Conservation (phyloP, 2,329 filamentous ascomycete species). For the Botrytis pseudocinerea region DNA sequence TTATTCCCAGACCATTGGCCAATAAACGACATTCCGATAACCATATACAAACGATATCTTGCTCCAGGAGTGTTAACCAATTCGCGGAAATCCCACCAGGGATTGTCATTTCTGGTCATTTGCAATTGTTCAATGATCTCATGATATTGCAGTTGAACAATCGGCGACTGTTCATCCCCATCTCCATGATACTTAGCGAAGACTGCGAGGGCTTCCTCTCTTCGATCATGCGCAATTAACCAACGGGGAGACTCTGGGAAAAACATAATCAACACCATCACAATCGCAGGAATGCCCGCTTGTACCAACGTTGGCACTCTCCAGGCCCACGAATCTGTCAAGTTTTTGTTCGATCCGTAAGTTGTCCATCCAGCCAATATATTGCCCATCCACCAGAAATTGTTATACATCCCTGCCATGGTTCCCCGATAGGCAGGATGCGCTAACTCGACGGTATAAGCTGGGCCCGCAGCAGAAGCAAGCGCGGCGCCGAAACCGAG, state of each 20-base stretch:
- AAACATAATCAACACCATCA: conserved; percentile 51
- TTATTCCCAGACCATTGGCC: conserved; percentile 51
- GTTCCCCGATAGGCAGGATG: not conserved
- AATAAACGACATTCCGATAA: conserved; percentile 55
- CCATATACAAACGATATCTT: conserved; percentile 52
- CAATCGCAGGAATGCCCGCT: conserved; percentile 47
- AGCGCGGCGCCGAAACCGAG: conserved; percentile 61
- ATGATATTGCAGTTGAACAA: conserved; percentile 58
- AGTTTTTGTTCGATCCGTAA: not conserved
- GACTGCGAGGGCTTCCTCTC: conserved; percentile 55
- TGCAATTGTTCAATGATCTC: conserved; percentile 55
- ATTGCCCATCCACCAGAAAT: conserved; percentile 9
- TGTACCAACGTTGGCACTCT: conserved; percentile 58
- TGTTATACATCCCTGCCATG: not conserved
- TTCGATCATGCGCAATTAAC: conserved; percentile 55
- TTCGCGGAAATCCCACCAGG: conserved; percentile 61
- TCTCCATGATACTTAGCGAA: conserved; percentile 60
- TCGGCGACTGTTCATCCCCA: conserved; percentile 52
- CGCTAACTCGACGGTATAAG: not conserved
- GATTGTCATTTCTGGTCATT: conserved; percentile 53
- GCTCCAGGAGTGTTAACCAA: conserved; percentile 51
- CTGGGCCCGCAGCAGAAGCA: conserved; percentile 46
- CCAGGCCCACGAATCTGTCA: conserved; percentile 50
- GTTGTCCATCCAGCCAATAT: not conserved
- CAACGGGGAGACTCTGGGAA: conserved; percentile 37